Evolutionary conservation across 164 flowering plant species (phyloP), one percentile per base, ranked within the genome.

Genomic region (Nelumbo lutea): DNA sequence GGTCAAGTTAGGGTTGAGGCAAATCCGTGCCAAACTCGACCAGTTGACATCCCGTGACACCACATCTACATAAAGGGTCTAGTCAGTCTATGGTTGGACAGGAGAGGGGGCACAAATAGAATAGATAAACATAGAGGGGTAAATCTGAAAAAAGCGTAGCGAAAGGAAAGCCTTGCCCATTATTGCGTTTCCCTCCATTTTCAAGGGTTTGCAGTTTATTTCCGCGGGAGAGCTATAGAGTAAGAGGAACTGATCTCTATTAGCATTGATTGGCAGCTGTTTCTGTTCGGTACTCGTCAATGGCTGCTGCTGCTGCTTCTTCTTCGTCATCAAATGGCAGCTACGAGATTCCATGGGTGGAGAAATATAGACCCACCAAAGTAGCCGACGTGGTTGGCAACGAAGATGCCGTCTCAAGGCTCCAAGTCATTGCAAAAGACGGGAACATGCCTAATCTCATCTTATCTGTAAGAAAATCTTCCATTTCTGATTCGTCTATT

Each of bases 371-470:
- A 65, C 91, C 96, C 42, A 81, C 48, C 79, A 86, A 85, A 70
- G 91, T 90, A 47, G 70, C 85, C 2, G 92, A 90, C 65, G 85
- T 90, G 43, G 96, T 90, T 8, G 96, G 96, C 11, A 90, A 90
- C 80, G 83, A 79, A 59, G 96, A 90, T 48, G 90, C 93, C 7
- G 88, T 86, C 41, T 85, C 93, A 5, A 72, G 91, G 61, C 88
- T 90, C 68, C 90, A 88, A 75, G 87, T 90, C 80, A 90, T 84
- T 79, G 88, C 79, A 68, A 88, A 87, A 65, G 96, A 92, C 63
- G 99, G 97, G 66, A 95, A 90, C 85, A 87, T 95, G 96, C 97
- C 97, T 61, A 89, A 95, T 64, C 88, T 95, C 82, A 90, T 92
- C 67, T 79, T 92, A 51, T 57, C 97, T 4, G 93, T 90, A 79